Base-by-base conservation (phyloP, 495 filamentous ascomycete genomes). In the Cryomyces antarcticus region DNA sequence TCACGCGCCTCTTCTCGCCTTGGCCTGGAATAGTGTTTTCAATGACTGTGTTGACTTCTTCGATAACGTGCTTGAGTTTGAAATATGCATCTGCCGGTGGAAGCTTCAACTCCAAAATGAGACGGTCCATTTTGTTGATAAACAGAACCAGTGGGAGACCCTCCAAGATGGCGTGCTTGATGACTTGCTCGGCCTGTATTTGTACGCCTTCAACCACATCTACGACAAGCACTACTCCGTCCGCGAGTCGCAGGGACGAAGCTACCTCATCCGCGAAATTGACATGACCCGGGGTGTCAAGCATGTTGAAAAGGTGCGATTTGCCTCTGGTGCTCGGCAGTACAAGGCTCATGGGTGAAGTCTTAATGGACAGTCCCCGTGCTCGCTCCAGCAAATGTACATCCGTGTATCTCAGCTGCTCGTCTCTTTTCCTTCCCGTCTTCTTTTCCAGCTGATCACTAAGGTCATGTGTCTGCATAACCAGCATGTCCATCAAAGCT, bases 191-290 rank as follows among this genome's bases (percentile, higher is more conserved):
- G 0, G 89, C 94, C 56, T 89, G 93, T 47, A 85, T 73, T 62
- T 96, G 92, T 6, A 97, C 89, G 12, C 89, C 89, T 57, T 97
- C 89, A n/a, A 97, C 84, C 28, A 95, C 82, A 60, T 97, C 89
- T 13, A 97, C 86, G 13, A 97, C 81, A 36, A 97, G 62, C 37
- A 92, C 82, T 6, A 95, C 77, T 42, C 92, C 89, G 54, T 97
- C 89, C 28, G 78, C 87, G 34, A 97, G 62, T 12, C 89, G 78
- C 46, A 93, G 62, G 2, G 85, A 79, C 3, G 85, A 75, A 5
- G 89, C 88, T 7, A 97, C 81, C 58, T 97, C 89, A 57, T 97
- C 89, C 13, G 89, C 86, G 56, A 97, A 97, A 53, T 96, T 93
- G 51, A 95, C 92, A 62, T 97, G 89, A 5, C 89, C 89, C 0